Conservation (phyloP, 2,329 filamentous ascomycete genomes). For the Aspergillus clavatus region DNA sequence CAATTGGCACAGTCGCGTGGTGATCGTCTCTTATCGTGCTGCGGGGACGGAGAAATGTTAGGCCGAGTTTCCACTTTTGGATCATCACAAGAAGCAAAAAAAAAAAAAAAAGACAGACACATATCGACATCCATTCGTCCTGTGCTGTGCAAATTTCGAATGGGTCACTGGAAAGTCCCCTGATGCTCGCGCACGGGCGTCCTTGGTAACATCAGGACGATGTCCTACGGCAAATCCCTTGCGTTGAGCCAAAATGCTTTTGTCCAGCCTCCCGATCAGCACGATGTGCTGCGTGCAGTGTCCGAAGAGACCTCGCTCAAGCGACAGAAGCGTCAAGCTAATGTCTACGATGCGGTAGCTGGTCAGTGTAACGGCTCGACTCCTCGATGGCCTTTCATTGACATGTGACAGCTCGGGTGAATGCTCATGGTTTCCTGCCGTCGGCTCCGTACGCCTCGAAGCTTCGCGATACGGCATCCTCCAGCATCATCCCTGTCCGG, state of each 20-base stretch:
- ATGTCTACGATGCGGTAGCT: constrained; percentile 56
- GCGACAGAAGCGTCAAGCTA: constrained; percentile 36
- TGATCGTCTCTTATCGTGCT: background rate
- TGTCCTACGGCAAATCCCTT: constrained; percentile 20
- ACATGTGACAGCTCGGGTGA: constrained; percentile 43
- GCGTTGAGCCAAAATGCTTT: constrained; percentile 18
- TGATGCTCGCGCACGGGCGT: constrained; percentile 11
- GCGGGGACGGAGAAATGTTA: constrained; percentile 19
- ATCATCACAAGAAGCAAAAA: background rate
- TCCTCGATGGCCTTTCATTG: constrained; percentile 4
- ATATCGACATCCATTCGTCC: background rate
- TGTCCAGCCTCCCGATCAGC: constrained; percentile 10
- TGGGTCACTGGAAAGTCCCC: background rate
- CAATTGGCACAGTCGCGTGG: too few relatives aligned
- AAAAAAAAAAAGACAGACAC: background rate
- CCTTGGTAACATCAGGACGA: constrained; percentile 5
- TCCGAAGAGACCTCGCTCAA: constrained; percentile 8
- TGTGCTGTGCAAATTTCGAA: background rate
- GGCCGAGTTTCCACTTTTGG: background rate
- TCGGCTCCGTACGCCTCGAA: constrained; percentile 20
- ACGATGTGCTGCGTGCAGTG: constrained; percentile 8
- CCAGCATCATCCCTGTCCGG: constrained; percentile 38
- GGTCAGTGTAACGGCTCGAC: constrained; percentile 31
- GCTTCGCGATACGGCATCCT: constrained; percentile 33
- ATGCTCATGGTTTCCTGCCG: constrained; percentile 32